Evolutionary conservation across 805 yeast species (phyloP), one percentile per base, ranked within the genome.

Genomic region (Danielia reshetovae): DNA sequence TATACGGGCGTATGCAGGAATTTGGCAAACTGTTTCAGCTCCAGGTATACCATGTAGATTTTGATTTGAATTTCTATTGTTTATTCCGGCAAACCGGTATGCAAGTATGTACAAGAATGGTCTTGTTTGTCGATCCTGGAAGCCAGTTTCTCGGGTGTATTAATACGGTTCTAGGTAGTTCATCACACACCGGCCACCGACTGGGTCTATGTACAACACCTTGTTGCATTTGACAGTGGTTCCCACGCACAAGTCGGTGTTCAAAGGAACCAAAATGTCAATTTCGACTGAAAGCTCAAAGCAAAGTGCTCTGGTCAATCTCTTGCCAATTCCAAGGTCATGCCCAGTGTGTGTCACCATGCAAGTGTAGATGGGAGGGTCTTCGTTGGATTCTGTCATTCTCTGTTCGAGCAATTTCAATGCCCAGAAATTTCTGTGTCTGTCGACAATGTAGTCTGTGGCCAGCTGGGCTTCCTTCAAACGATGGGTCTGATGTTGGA

Each of bases 281-380:
- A 75, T 73, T 35, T 67, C 74, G 9, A 71, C 45, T 15, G 65
- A 72, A 21, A 72, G 51, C 19, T 74, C 76, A 33, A 53, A 43
- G 41, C 82, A 76, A 47, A 60, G 74, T 0, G 67, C 81, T 25
- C 54, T 55, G n/a, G 62, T 62, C 1, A 70, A 29, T 2, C 45
- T 51, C 4, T 38, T 31, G n/a, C 35, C 31, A 10, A 38, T 15
- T 2, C 53, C 57, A 4, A 41, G 27, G 11, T 46, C 51, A 7
- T 58, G 51, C 9, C 65, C 64, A 2, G 24, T 14, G 12, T 22
- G 31, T 8, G 31, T 29, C 4, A 29, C 11, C 2, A 29, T 11
- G 17, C 31, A 29, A 4, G 12, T 7, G 25, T 29, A 29, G 6
- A 7, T 13, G 13, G 18, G n/a, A n/a, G n/a, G n/a, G n/a, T n/a